Base-by-base conservation (phyloP, 768 basidiomycete species). In the Cystoderma amianthinum region DNA sequence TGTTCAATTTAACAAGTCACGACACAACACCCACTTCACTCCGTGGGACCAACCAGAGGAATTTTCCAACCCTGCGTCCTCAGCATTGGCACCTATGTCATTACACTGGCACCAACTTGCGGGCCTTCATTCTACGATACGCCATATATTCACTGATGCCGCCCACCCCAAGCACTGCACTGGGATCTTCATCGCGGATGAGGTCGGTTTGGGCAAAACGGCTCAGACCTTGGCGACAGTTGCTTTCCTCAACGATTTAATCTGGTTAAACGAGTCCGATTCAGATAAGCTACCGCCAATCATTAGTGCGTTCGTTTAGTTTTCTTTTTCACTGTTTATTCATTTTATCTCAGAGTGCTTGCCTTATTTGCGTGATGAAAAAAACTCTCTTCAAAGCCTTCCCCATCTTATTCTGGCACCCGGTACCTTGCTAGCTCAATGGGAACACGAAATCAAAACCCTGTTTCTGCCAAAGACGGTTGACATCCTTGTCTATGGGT, bases 81-180 rank as follows among this genome's bases (percentile, higher is more conserved):
- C 18, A 41, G 33, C 4, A 13, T n/a, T 5, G 36, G 40, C 24
- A 41, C 44, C 25, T 37, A 28, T 52, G 7, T 1, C 3, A 0
- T 43, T 56, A 4, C 50, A 54, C n/a, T 55, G 54, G 52, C 52
- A 57, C 38, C 54, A 54, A 25, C 32, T 46, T 1, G 48, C 48
- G 16, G 59, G 55, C 1, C 41, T 46, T 18, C 47, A 48, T 17
- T 35, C 43, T 18, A 50, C 46, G 15, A 7, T 47, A 15, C 44
- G 50, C 2, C 50, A 44, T 10, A 11, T 41, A 15, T 49, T 54
- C 38, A 24, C 41, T 7, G 3, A 22, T 2, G n/a, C 41, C 2
- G 17, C 32, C 5, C 11, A 41, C 1, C 3, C 22, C 18, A 32
- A 10, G 0, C 10, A 17, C 12, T 46, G 22, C 10, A 19, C 12